phyloP scores from a whole-genome alignment of 805 yeast species.

The Yamadazyma paraphyllophila region DNA sequence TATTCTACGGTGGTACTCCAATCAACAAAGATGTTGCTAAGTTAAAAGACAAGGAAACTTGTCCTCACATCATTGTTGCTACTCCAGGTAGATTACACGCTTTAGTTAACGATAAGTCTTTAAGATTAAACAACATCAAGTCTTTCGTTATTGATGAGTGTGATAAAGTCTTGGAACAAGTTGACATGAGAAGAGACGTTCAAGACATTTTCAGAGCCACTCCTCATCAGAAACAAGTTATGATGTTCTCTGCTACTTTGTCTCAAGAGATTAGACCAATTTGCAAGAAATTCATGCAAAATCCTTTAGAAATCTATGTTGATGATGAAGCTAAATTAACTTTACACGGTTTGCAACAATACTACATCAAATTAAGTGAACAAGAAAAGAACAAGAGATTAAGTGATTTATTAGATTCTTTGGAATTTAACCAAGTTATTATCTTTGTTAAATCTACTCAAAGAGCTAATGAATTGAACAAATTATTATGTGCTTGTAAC shows the following conservation, averaged over 20 bases:
- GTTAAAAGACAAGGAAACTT: slow-evolving; percentile 85
- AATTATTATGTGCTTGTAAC: slow-evolving; percentile 82
- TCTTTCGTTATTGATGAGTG: slow-evolving; percentile 97
- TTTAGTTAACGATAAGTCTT: slow-evolving; percentile 83
- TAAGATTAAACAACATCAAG: slow-evolving; percentile 85
- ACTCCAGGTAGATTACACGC: slow-evolving; percentile 98
- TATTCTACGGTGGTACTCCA: slow-evolving; percentile 94
- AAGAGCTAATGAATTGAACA: slow-evolving; percentile 91
- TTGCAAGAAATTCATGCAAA: slow-evolving; percentile 97
- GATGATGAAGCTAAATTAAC: slow-evolving; percentile 98
- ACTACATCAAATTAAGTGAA: slow-evolving; percentile 85
- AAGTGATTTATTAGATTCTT: slow-evolving; percentile 86
- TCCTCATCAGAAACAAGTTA: slow-evolving; percentile 97
- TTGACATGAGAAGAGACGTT: slow-evolving; percentile 97
- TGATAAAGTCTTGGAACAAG: slow-evolving; percentile 90
- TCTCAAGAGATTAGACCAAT: slow-evolving; percentile 93
- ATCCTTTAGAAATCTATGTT: slow-evolving; percentile 94
- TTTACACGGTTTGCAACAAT: slow-evolving; percentile 96
- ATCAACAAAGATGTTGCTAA: slow-evolving; percentile 81
- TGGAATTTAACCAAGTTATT: slow-evolving; percentile 97
- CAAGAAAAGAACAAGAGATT: slow-evolving; percentile 90
- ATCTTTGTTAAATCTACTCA: slow-evolving; percentile 89
- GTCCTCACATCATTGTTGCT: slow-evolving; percentile 96
- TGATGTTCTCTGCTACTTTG: slow-evolving; percentile 98
- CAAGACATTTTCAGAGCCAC: slow-evolving; percentile 97